Percentiles rank a stretch among this genome's conserved stretches.
phyloP scores from a whole-genome alignment of 352 stramenopile genomes.

The Halophytophthora batemanensis region DNA sequence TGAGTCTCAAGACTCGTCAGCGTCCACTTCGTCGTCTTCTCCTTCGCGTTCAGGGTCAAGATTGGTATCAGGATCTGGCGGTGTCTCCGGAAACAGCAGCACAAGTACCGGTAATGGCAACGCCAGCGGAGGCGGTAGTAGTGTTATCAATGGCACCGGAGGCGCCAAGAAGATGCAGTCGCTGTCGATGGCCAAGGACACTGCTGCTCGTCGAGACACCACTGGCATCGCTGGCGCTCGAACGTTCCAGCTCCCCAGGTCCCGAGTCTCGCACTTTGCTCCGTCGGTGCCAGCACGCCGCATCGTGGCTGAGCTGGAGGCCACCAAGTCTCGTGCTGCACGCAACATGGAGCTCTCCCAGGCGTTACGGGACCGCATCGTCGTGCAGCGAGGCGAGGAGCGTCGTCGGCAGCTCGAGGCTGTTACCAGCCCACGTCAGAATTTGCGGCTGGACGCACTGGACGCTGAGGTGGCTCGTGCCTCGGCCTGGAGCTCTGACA shows the following conservation, averaged over 20 bases:
- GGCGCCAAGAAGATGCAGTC: conserved; percentile 44
- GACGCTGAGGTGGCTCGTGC: conserved; percentile 9
- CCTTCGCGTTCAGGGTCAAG: background rate
- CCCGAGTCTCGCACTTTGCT: conserved; percentile 55
- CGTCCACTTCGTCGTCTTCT: conserved; percentile 13
- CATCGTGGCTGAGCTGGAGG: conserved; percentile 68
- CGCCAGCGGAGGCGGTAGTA: background rate
- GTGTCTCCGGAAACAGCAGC: conserved; percentile 1
- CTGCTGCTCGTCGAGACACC: conserved; percentile 7
- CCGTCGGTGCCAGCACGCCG: conserved; percentile 56
- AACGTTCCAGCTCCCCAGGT: conserved; percentile 45
- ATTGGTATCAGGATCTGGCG: conserved; percentile 27
- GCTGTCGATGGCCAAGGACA: conserved; percentile 29
- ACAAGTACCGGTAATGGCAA: background rate
- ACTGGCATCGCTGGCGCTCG: background rate
- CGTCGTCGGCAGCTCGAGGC: conserved; percentile 41
- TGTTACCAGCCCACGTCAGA: conserved; percentile 33
- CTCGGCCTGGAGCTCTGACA: background rate
- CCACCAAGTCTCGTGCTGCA: conserved; percentile 48
- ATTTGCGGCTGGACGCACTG: conserved; percentile 17
- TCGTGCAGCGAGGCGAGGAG: conserved; percentile 33
- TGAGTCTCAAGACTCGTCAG: conserved; percentile 14
- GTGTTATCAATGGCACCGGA: background rate
- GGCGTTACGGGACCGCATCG: conserved; percentile 56
- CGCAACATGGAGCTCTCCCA: conserved; percentile 72